Evolutionary conservation across 495 filamentous ascomycete species (phyloP), one percentile per base, ranked within the genome.

Genomic region (Aspergillus ostianus): DNA sequence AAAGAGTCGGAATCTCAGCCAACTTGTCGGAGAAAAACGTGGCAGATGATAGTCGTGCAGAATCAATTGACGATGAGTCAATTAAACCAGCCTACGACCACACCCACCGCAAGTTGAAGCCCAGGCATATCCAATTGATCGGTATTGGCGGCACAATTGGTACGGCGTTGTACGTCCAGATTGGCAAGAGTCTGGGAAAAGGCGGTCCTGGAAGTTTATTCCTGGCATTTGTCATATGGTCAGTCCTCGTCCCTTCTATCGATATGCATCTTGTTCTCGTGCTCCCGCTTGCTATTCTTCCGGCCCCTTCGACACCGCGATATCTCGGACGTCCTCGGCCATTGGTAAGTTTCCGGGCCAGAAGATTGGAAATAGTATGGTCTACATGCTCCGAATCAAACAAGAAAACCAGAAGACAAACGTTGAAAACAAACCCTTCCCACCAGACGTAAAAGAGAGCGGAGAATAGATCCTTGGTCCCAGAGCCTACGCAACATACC

Each of bases 141-240:
- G 88, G 85, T 46, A 86, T 91, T 63, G 89, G 89, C 44, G 89
- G 89, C 36, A 86, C 85, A 36, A 92, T 91, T 66, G 89, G 90
- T n/a, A 92, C 90, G n/a, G 89, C 83, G 2, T 75, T 92, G 12
- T 92, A 86, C 71, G 86, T 92, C 23, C 84, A 87, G 61, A 92
- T 94, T 55, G 91, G 90, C 18, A 76, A 73, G 20, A 82, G 82
- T 1, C 65, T 92, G 53, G 74, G 88, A 21, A 77, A 89, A 32
- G 90, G 90, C 47, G 91, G 91, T 0, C 91, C 91, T 19, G 90
- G 67, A 2, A 90, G 85, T 62, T 72, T 93, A 58, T 91, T 93
- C 64, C 70, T 94, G 36, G 91, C 88, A 15, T 93, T 92, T 67
- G 57, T 60, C 55, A 61, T 76, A 47, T 72, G 69, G 67, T 73